phyloP scores from a whole-genome alignment of 1,284 basidiomycete species.

The Acaromyces ingoldii region DNA sequence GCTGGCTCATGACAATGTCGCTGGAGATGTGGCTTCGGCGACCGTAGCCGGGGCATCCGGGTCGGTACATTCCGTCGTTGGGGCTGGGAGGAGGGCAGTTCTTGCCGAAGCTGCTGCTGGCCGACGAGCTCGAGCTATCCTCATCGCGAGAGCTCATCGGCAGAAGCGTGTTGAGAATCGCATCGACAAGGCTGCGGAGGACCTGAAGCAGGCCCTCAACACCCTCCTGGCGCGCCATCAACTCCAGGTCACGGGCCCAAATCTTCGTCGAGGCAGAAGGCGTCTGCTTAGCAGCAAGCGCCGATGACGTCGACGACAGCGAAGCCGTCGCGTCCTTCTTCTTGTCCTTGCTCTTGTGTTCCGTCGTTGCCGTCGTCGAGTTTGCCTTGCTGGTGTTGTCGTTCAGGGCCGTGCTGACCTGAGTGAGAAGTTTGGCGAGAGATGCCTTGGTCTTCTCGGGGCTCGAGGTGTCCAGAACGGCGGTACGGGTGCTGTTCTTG shows the following conservation, averaged over 20 bases:
- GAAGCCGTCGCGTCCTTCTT: too few relatives aligned
- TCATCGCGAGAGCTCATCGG: slow-evolving; percentile 26
- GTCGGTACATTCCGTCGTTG: slow-evolving; percentile 37
- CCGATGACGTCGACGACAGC: too few relatives aligned
- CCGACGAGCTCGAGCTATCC: slow-evolving; percentile 5
- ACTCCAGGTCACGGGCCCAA: not conserved
- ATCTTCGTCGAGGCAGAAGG: not conserved
- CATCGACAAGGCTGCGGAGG: slow-evolving; percentile 28
- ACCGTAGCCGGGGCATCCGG: slow-evolving; percentile 37
- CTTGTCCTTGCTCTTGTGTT: slow-evolving; percentile 15
- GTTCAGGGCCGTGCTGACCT: not conserved
- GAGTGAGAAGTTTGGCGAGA: too few relatives aligned
- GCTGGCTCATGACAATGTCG: slow-evolving; percentile 9
- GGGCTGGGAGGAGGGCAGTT: slow-evolving; percentile 29
- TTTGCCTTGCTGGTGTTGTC: not conserved
- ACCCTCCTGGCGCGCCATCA: slow-evolving; percentile 15
- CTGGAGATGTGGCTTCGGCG: slow-evolving; percentile 18
- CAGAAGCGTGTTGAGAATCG: slow-evolving; percentile 34
- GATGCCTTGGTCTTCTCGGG: too few relatives aligned
- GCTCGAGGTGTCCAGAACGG: too few relatives aligned
- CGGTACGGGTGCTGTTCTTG: not conserved
- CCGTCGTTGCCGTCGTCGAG: not conserved
- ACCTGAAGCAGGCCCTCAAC: slow-evolving; percentile 23
- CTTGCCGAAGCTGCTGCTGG: not conserved
- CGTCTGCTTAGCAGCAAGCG: not conserved